Conservation (phyloP, 495 filamentous ascomycete genomes). For the Podospora pseudocomata region DNA sequence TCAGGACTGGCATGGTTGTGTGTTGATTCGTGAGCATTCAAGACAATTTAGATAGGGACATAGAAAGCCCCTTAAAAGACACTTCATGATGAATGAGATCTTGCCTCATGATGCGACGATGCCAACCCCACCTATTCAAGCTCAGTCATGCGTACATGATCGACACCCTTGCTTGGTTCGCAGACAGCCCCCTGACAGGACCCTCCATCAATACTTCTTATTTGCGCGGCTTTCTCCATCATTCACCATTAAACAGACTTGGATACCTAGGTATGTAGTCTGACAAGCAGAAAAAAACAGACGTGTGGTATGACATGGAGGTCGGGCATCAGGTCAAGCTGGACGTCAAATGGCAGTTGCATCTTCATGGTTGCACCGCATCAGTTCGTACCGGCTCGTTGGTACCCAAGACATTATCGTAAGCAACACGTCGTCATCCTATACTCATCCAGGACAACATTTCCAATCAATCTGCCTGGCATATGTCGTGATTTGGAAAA, state of each 20-base stretch:
- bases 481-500: not conserved
- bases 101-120: too few relatives aligned
- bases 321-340: not conserved
- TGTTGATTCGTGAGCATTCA: too few relatives aligned
- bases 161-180: not conserved
- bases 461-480: not conserved
- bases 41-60: too few relatives aligned
- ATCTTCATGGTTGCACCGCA: not conserved
- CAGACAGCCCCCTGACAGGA: not conserved
- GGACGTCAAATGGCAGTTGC: not conserved
- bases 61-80: too few relatives aligned
- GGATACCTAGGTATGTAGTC: not conserved
- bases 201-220: not conserved
- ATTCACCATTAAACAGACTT: not conserved
- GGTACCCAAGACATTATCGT: not conserved
- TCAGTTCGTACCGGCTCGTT: not conserved
- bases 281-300: not conserved
- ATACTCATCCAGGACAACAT: too few relatives aligned
- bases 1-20: too few relatives aligned
- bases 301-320: not conserved
- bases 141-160: not conserved
- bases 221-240: not conserved
- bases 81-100: too few relatives aligned
- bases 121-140: too few relatives aligned
- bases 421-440: not conserved